These are phyloP conservation scores for Wallacemonas rigidus DNA, from an alignment of 208 protist species.

Conservation along the genomic window DNA sequence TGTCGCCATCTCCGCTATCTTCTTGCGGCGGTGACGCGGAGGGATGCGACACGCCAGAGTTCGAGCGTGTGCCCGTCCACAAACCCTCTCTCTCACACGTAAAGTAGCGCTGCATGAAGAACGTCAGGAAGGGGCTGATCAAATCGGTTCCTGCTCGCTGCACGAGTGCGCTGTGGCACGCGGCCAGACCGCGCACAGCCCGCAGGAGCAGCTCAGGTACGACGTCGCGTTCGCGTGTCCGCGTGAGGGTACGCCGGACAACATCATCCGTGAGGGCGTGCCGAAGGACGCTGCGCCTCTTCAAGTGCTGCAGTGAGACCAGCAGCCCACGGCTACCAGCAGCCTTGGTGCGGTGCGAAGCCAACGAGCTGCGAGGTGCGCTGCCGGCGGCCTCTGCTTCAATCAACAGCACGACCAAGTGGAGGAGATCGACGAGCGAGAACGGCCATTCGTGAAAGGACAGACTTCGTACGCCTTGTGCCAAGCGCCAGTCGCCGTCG, in stretches of 20 bases:
- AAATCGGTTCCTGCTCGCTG: background rate
- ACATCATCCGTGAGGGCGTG: background rate
- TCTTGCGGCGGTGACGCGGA: no score
- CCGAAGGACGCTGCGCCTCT: background rate
- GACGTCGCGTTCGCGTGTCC: background rate
- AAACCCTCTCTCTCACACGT: no score
- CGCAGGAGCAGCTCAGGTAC: background rate
- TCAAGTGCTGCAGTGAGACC: background rate
- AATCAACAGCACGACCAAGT: conserved; percentile 1
- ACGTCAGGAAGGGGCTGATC: background rate
- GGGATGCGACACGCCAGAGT: no score
- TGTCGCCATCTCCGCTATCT: background rate
- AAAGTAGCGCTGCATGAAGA: background rate
- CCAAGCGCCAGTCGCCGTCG: no score
- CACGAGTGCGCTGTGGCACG: background rate
- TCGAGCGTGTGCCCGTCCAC: no score
- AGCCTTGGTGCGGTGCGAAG: background rate
- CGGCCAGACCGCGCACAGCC: background rate
- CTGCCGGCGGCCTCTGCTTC: background rate
- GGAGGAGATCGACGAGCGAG: conserved; percentile 2
- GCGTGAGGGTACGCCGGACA: background rate
- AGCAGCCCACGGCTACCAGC: background rate
- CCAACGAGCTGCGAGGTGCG: background rate
- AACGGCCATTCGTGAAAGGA: background rate
- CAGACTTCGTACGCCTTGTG: background rate